Percentiles rank a stretch among this genome's conserved stretches.
phyloP scores from a whole-genome alignment of 306 rosid species.

The Medicago ruthenica region DNA sequence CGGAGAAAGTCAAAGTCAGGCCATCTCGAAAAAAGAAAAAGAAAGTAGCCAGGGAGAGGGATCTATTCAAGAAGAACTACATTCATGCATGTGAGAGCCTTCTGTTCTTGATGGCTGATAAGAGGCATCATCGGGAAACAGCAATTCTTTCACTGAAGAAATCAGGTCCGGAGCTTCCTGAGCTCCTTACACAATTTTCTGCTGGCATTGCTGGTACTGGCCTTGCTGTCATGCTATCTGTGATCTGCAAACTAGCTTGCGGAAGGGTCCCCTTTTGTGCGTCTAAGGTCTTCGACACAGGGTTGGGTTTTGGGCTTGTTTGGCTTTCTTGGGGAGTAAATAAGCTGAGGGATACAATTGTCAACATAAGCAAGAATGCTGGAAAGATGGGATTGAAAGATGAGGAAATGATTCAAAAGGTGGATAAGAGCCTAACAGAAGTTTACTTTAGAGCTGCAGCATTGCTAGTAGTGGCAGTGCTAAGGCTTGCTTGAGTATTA shows the following conservation, averaged over 20 bases:
- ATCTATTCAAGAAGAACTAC: conserved; percentile 76
- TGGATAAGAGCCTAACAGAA: conserved; percentile 66
- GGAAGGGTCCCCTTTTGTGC: conserved; percentile 74
- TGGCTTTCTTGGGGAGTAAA: conserved; percentile 91
- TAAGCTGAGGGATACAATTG: conserved; percentile 66
- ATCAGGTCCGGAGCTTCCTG: conserved; percentile 83
- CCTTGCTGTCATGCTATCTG: conserved; percentile 77
- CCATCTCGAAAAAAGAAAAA: conserved; percentile 66
- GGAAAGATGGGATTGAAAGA: conserved; percentile 66
- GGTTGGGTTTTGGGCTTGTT: conserved; percentile 78
- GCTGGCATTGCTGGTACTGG: conserved; percentile 90
- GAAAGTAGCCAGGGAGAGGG: conserved; percentile 69
- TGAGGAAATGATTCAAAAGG: conserved; percentile 63
- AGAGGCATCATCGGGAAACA: conserved; percentile 57
- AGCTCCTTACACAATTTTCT: conserved; percentile 76
- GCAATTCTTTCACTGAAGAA: conserved; percentile 71
- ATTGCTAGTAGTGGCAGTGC: conserved; percentile 68
- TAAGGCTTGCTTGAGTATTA: conserved; percentile 72
- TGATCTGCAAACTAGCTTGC: conserved; percentile 62
- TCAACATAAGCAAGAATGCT: conserved; percentile 60
- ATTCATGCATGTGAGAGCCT: conserved; percentile 90
- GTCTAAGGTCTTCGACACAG: conserved; percentile 59
- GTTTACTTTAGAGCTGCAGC: conserved; percentile 81
- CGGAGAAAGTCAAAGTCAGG: conserved; percentile 67
- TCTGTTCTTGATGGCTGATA: conserved; percentile 67